Evolutionary conservation across 1,284 basidiomycete species (phyloP).

Genomic region (Vanrija humicola): DNA sequence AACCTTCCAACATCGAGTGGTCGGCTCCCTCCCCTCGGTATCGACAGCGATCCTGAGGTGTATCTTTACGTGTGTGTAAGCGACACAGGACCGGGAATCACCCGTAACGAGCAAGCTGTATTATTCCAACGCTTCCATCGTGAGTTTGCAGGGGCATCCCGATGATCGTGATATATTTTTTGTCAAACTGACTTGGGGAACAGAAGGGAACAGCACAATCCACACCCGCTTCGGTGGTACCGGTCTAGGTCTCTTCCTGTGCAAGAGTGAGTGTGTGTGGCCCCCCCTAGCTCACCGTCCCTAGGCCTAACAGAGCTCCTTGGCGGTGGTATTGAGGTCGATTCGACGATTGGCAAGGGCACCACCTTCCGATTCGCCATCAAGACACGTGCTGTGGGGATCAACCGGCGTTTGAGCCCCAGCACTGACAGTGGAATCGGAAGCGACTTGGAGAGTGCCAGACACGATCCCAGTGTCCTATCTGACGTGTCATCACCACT

Average conservation of each 20-base stretch:
- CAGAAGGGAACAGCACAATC: conserved; percentile 27
- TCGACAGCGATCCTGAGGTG: conserved; percentile 18
- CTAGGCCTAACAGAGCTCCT: conserved; percentile 30
- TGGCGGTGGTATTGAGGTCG: conserved; percentile 34
- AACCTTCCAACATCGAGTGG: not conserved
- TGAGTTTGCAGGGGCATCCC: conserved; percentile 13
- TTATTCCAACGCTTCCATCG: conserved; percentile 24
- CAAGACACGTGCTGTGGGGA: not conserved
- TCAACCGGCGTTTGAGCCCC: not conserved
- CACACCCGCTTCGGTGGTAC: conserved; percentile 35
- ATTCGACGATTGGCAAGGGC: conserved; percentile 25
- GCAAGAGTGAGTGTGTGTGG: conserved; percentile 22
- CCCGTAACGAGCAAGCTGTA: conserved; percentile 13
- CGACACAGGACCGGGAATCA: conserved; percentile 34
- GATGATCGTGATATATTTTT: too few species aligned
- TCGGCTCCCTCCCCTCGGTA: conserved; percentile 4
- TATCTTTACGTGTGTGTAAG: conserved; percentile 19
- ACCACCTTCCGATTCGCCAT: conserved; percentile 50
- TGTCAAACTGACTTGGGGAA: not conserved
- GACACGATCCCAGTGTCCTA: not conserved
- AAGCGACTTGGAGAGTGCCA: not conserved
- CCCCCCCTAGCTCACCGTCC: not conserved
- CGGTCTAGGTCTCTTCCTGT: conserved; percentile 37
- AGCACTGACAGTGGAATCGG: too few species aligned
- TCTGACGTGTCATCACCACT: not conserved